Evolutionary conservation across 2,329 filamentous ascomycete genomes (phyloP), one percentile per base, ranked within the genome.

Genomic region (Aspergillus fijiensis): DNA sequence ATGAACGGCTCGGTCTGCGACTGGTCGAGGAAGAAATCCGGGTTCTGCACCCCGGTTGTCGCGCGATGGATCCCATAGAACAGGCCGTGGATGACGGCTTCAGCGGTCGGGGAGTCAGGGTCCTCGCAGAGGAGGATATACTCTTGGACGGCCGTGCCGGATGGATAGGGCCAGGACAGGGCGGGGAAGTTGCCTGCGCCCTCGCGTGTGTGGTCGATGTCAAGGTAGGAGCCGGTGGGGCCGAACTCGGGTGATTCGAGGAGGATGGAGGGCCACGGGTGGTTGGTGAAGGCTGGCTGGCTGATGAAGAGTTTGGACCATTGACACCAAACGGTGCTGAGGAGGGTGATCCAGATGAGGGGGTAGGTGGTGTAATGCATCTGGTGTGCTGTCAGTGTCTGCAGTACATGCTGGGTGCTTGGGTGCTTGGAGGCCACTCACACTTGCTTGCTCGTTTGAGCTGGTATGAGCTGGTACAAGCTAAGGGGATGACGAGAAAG

Each of bases 71-170:
- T 81, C 4, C 74, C 75, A 11, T 71, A 74, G 56, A 77, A 81
- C 9, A 81, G 67, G 0, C 80, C 80, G 48, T 83, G 81, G 27
- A 75, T 74, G n/a, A 80, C 73, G 5, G 81, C 77, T 10, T 72
- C 77, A 6, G 78, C 75, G 31, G 82, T 53, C 19, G 80, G 79
- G 16, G 77, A 77, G 65, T 83, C 81, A 2, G 79, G 79, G 56
- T 84, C 80, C 60, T 83, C 80, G 45, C 69, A 71, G 14, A 83
- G 67, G 16, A 84, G 66, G 19, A 84, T 60, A 74, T 80, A 84
- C 65, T 84, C 73, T 56, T 74, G 74, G 11, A 80, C 73, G 6
- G 66, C 65, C 11, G 12, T 35, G 7, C 72, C 57, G 1, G 69
- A 69, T 4, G 68, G 63, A 3, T 74, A 70, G 5, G 74, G 68